Base-by-base conservation (phyloP, 495 filamentous ascomycete genomes). In the Penicillium steckii region DNA sequence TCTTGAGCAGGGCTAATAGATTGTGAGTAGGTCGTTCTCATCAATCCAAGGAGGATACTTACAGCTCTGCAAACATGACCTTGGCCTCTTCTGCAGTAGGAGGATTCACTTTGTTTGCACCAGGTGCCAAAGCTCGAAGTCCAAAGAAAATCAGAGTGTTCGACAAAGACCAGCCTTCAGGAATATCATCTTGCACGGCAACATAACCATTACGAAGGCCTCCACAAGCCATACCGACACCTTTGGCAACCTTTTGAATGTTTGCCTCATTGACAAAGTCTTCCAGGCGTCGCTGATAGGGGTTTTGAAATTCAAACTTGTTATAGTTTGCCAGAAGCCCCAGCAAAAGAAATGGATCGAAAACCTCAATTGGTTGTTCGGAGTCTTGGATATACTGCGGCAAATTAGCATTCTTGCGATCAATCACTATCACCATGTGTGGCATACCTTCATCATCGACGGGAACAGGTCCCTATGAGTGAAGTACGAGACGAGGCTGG, bases 281-380 rank as follows among this genome's bases (percentile, higher is more conserved):
- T 64, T 95, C 91, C n/a, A 98, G 81, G 37, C 93, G 87, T 52
- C 95, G 73, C 61, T 93, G 88, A 62, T 98, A 98, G 6, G 94
- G 94, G 57, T 98, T 98, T 69, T 96, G 94, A 50, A 95, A 90
- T 72, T 98, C 94, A 60, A 97, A 98, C 70, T 97, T 98, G 80
- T 97, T 97, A 80, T 97, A 97, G 70, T 98, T 98, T 57, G 88
- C 90, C 48, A 98, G 73, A n/a, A 96, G 73, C 7, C 93, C 95
- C 4, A 96, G 73, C 32, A 97, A 79, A 24, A 87, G 80, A 51
- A 97, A 92, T 1, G 93, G 88, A 48, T 88, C 82, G 22, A 89
- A 76, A 41, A 80, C 81, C 55, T 83, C 74, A 2, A 77, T 67
- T 3, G 79, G 70, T 44, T 76, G 78, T 29, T 91, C 87, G 9